phyloP scores from a whole-genome alignment of 2,329 filamentous ascomycete genomes.

The Colletotrichum sp. region DNA sequence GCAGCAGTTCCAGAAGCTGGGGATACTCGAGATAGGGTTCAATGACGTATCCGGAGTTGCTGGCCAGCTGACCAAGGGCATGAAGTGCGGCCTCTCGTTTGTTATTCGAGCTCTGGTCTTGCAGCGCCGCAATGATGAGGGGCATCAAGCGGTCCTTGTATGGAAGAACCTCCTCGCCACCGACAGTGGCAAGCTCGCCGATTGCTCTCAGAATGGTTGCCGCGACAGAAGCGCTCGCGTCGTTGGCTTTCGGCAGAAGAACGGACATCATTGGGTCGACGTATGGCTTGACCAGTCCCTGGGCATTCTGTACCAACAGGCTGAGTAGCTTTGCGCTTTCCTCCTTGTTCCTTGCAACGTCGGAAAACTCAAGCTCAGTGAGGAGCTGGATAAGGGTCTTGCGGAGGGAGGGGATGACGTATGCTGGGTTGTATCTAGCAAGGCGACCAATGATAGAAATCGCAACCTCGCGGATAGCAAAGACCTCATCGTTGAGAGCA shows the following conservation, averaged over 20 bases:
- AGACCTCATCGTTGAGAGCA: conserved; percentile 93
- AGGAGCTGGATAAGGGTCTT: conserved; percentile 96
- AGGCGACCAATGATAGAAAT: conserved; percentile 96
- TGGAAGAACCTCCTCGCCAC: conserved; percentile 89
- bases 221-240: conserved; percentile 85
- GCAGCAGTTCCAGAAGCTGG: conserved; percentile 87
- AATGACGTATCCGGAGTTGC: conserved; percentile 97
- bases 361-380: conserved; percentile 95
- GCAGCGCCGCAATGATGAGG: conserved; percentile 89
- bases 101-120: conserved; percentile 88
- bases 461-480: conserved; percentile 89
- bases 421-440: conserved; percentile 90
- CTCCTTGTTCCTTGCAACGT: conserved; percentile 92
- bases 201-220: conserved; percentile 95
- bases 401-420: conserved; percentile 93
- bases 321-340: conserved; percentile 94
- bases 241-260: conserved; percentile 89
- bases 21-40: conserved; percentile 95
- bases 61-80: conserved; percentile 89
- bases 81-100: conserved; percentile 92
- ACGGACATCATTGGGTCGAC: conserved; percentile 96
- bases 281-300: conserved; percentile 92
- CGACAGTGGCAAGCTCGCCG: conserved; percentile 91
- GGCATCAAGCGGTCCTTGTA: conserved; percentile 95
- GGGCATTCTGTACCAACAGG: conserved; percentile 90